phyloP scores from a whole-genome alignment of 2,329 filamentous ascomycete species.

The Colletotrichum somersetense region DNA sequence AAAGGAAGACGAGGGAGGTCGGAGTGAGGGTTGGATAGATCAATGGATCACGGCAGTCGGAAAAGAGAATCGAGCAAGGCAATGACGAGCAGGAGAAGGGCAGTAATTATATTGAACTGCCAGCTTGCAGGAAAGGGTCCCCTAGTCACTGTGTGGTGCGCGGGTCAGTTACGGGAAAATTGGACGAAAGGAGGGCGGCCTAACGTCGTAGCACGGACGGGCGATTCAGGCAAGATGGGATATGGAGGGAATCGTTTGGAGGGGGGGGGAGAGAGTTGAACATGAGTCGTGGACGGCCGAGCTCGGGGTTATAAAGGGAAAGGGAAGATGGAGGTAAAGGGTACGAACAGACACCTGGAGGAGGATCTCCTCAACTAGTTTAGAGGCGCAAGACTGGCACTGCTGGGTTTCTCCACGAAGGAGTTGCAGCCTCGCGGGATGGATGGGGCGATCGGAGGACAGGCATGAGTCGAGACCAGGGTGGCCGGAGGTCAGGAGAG shows the following conservation, averaged over 20 bases:
- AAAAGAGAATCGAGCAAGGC: background rate
- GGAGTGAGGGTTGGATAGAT: background rate
- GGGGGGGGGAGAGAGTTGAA: background rate
- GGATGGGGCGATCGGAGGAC: slow-evolving; percentile 25
- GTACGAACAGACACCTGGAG: background rate
- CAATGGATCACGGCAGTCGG: slow-evolving; percentile 17
- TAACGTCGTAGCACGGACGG: slow-evolving; percentile 16
- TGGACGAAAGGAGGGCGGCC: slow-evolving; percentile 4
- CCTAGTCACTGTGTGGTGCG: slow-evolving; percentile 5
- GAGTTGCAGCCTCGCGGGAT: slow-evolving; percentile 29
- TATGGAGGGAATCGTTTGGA: slow-evolving; percentile 16
- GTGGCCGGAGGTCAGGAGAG: background rate
- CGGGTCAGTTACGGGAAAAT: slow-evolving; percentile 21
- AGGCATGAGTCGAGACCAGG: slow-evolving; percentile 29
- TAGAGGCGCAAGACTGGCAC: slow-evolving; percentile 4
- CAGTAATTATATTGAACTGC: slow-evolving; percentile 14
- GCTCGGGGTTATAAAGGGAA: slow-evolving; percentile 21
- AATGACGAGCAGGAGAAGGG: background rate
- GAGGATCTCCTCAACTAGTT: slow-evolving; percentile 18
- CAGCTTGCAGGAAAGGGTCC: background rate
- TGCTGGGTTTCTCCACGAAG: background rate
- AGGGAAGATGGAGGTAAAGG: background rate
- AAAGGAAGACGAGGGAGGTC: background rate
- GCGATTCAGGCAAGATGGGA: slow-evolving; percentile 29
- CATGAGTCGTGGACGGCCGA: slow-evolving; percentile 29